Conservation (phyloP, 306 rosid species). For the Glycine tomentella region DNA sequence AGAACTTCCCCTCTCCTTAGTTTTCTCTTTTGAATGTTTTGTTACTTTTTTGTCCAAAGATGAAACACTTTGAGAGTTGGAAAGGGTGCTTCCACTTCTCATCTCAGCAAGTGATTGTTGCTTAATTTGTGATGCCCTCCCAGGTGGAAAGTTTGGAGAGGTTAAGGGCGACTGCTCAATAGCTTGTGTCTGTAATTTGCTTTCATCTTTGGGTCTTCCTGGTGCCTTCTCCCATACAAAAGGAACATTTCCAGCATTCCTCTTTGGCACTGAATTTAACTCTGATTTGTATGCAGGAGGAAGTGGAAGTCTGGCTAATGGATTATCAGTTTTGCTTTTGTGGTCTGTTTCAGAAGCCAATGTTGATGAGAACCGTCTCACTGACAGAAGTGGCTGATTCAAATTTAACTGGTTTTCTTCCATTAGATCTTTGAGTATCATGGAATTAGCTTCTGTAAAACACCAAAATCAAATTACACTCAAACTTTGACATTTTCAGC, state of each 20-base stretch:
- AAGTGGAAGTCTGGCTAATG: conserved; percentile 49
- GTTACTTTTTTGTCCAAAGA: conserved; percentile 41
- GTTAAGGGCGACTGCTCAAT: conserved; percentile 24
- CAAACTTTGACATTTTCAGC: conserved; percentile 37
- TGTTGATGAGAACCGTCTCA: conserved; percentile 72
- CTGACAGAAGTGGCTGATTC: conserved; percentile 86
- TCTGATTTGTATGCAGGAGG: conserved; percentile 76
- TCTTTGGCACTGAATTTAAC: conserved; percentile 78
- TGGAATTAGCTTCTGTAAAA: conserved; percentile 51
- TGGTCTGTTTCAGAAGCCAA: conserved; percentile 53
- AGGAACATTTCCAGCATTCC: conserved; percentile 83
- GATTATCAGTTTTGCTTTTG: conserved; percentile 26
- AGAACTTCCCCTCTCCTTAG: conserved; percentile 46
- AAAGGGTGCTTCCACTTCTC: neutral
- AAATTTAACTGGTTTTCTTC: conserved; percentile 85
- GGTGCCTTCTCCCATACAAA: conserved; percentile 89
- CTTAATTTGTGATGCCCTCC: conserved; percentile 60
- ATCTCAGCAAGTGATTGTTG: conserved; percentile 39
- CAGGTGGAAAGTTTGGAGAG: conserved; percentile 74
- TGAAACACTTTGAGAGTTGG: conserved; percentile 45
- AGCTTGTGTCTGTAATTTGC: conserved; percentile 32
- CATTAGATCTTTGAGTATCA: conserved; percentile 62
- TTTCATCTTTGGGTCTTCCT: conserved; percentile 82
- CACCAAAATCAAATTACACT: conserved; percentile 41
- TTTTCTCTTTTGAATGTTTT: conserved; percentile 45